Evolutionary conservation across 768 basidiomycete genomes (phyloP).

Genomic region (Amanita exitialis): DNA sequence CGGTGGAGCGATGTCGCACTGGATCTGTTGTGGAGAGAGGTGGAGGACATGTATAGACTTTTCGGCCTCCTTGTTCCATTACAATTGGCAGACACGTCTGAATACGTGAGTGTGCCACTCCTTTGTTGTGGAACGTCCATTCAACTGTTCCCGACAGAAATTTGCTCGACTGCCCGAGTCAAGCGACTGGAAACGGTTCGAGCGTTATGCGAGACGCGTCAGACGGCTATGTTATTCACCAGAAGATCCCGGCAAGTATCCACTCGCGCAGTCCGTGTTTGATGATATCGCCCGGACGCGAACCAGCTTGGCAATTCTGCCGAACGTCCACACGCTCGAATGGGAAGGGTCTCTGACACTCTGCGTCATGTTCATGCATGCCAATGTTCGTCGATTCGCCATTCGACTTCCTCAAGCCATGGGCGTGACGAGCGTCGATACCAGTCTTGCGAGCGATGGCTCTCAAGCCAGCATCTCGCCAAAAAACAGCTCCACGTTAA

Average conservation of each 20-base stretch:
- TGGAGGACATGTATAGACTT: slow-evolving; percentile 33
- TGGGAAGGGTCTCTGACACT: slow-evolving; percentile 29
- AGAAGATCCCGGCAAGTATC: slow-evolving; percentile 9
- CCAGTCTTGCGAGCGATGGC: slow-evolving; percentile 18
- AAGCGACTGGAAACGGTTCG: slow-evolving; percentile 45
- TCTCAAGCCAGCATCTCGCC: slow-evolving; percentile 12
- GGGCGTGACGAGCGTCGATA: slow-evolving; percentile 19
- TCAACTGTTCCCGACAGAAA: slow-evolving; percentile 16
- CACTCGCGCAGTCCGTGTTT: slow-evolving; percentile 24
- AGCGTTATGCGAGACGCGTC: slow-evolving; percentile 42
- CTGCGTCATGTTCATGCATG: slow-evolving; percentile 48
- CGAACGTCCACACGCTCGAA: slow-evolving; percentile 39
- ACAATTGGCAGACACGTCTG: slow-evolving; percentile 9
- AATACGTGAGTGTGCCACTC: slow-evolving; percentile 18
- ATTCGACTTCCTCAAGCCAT: neutral
- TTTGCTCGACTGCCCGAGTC: slow-evolving; percentile 32
- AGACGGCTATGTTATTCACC: slow-evolving; percentile 14
- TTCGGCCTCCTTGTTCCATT: slow-evolving; percentile 42
- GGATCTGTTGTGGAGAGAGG: slow-evolving; percentile 48
- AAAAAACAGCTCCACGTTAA: slow-evolving; percentile 16
- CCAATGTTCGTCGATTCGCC: slow-evolving; percentile 21
- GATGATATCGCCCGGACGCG: slow-evolving; percentile 51
- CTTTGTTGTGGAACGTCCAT: neutral
- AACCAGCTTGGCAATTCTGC: slow-evolving; percentile 40
- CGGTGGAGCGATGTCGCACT: slow-evolving; percentile 49